Conservation (phyloP, 2,329 filamentous ascomycete genomes). For the Albophoma yamanashiensis region DNA sequence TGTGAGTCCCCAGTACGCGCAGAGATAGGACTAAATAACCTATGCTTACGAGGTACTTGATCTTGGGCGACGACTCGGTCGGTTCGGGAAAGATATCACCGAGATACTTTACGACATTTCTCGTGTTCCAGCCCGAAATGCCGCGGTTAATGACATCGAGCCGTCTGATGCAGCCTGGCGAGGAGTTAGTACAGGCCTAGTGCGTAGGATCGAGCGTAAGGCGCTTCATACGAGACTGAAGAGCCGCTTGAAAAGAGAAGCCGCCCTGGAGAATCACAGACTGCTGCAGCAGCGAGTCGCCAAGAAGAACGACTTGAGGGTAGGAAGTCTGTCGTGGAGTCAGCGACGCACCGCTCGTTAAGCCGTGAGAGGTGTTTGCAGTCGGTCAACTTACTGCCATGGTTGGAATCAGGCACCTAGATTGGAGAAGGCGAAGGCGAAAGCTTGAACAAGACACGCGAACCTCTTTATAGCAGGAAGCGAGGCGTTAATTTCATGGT, state of each 20-base stretch:
- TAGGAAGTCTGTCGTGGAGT: constrained; percentile 36
- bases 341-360: neutral
- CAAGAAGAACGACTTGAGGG: constrained; percentile 73
- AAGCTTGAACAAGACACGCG: neutral
- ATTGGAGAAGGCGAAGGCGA: neutral
- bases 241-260: constrained; percentile 62
- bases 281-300: constrained; percentile 77
- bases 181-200: neutral
- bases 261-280: constrained; percentile 50
- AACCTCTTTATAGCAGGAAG: neutral
- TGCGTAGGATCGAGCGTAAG: neutral
- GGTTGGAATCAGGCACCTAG: neutral
- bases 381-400: constrained; percentile 11
- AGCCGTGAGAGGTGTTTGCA: neutral
- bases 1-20: constrained; percentile 13
- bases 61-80: constrained; percentile 40
- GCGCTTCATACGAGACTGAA: constrained; percentile 52
- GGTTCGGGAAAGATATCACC: constrained; percentile 61
- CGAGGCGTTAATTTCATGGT: neutral
- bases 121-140: constrained; percentile 76
- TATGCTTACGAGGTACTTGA: constrained; percentile 54
- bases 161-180: constrained; percentile 59
- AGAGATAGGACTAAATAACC: neutral
- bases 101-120: constrained; percentile 59
- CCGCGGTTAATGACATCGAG: constrained; percentile 86